Base-by-base conservation (phyloP, 2,329 filamentous ascomycete species). In the Didymella arachidicola region DNA sequence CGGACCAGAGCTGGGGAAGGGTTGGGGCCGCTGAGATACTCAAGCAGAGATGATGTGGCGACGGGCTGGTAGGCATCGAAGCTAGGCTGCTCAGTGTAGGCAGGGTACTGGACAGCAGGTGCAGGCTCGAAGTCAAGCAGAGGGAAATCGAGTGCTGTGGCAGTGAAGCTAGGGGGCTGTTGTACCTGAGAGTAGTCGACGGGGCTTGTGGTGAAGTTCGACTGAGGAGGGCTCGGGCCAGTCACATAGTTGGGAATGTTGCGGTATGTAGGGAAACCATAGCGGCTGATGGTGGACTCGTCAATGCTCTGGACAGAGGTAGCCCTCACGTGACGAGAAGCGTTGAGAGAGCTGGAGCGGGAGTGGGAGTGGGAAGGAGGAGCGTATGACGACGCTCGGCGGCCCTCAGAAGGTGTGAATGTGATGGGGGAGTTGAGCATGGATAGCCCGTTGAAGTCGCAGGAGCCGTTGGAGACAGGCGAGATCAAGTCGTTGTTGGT, bases 191-290 rank as follows among this genome's bases (percentile, higher is more conserved):
- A 63, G 72, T 73, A 64, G 55, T 65, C 63, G 76, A 65, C 66
- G 53, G 69, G 78, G 69, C 78, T 66, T 73, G 79, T 47, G 77
- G 70, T 70, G 80, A 67, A 69, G 71, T 47, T 71, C 62, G 72
- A 67, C 34, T 72, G 71, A 41, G 69, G 59, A 34, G 65, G 57
- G 65, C 72, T 67, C 49, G 78, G 65, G 68, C 81, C 73, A 59
- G 82, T 78, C 53, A 82, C 76, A 65, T 85, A 86, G 64, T 78
- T 80, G 30, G 90, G 89, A 76, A 92, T 83, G 69, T 90, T 88
- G 57, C 89, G 89, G 78, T 95, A 96, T 45, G 90, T 91, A n/a
- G 92, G 89, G 79, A 92, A 96, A 60, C 89, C 89, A 78, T 88
- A 94, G 65, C 87, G 88, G 68, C 84, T 87, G 55, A 92, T 79